Evolutionary conservation across 2,329 filamentous ascomycete species (phyloP).

Genomic region (Cryphonectria naterciae): DNA sequence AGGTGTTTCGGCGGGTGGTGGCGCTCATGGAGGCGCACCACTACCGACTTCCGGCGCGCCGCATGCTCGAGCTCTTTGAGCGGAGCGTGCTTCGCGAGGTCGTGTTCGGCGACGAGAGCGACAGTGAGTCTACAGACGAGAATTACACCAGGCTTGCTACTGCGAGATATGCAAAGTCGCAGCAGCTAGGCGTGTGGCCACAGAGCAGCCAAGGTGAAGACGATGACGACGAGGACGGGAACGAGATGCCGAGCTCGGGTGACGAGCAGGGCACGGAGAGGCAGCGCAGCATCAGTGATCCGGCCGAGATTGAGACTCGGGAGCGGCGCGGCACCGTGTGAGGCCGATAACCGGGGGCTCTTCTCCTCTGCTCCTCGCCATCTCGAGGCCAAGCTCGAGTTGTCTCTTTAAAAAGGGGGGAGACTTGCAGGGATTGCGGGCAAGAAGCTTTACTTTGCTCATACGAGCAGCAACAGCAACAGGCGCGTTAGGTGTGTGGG

Average conservation of each 20-base stretch:
- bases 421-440: neutral
- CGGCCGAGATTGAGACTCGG: constrained; percentile 37
- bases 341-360: neutral
- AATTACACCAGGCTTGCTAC: constrained; percentile 7
- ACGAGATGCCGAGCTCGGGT: constrained; percentile 62
- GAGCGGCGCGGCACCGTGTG: constrained; percentile 22
- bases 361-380: neutral
- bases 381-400: neutral
- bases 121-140: constrained; percentile 37
- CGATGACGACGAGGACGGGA: constrained; percentile 28
- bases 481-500: neutral
- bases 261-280: constrained; percentile 60
- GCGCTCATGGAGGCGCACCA: constrained; percentile 85
- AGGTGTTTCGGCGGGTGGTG: constrained; percentile 85
- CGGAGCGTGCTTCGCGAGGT: constrained; percentile 84
- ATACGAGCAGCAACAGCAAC: neutral
- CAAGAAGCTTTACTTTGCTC: neutral
- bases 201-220: constrained; percentile 24
- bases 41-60: constrained; percentile 82
- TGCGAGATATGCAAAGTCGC: constrained; percentile 23
- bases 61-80: constrained; percentile 93
- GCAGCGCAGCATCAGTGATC: constrained; percentile 55
- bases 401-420: no score
- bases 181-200: neutral
- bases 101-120: constrained; percentile 75